Evolutionary conservation across 2,329 filamentous ascomycete genomes (phyloP).

Genomic region (Microcyclosporella mali): DNA sequence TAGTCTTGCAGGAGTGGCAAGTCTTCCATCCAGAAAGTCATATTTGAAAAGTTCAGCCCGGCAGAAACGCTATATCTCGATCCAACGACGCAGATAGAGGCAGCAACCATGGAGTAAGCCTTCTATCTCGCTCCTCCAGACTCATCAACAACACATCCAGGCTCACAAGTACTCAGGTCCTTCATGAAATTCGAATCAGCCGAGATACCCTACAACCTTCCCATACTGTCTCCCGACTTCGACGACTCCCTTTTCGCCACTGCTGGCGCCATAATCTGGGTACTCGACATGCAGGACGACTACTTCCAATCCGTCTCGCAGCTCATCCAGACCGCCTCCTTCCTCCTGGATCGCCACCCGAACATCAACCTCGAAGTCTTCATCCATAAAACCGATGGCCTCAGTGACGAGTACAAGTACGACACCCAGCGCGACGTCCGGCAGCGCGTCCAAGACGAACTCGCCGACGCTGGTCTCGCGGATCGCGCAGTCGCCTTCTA

Average conservation of each 20-base stretch:
- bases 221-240: constrained; percentile 83
- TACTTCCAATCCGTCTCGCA: constrained; percentile 86
- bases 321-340: constrained; percentile 81
- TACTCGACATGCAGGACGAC: constrained; percentile 97
- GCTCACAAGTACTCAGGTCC: constrained; percentile 52
- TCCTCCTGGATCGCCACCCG: constrained; percentile 80
- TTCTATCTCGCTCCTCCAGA: background rate
- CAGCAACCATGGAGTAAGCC: constrained; percentile 86
- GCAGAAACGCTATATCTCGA: constrained; percentile 94
- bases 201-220: constrained; percentile 93
- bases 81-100: constrained; percentile 88
- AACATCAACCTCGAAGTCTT: constrained; percentile 97
- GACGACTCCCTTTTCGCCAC: constrained; percentile 91
- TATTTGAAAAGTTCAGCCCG: constrained; percentile 97
- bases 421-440: constrained; percentile 96
- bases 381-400: constrained; percentile 97
- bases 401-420: constrained; percentile 92
- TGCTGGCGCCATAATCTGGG: constrained; percentile 93
- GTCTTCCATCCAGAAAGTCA: constrained; percentile 95
- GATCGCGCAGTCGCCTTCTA: constrained; percentile 93
- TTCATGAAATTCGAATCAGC: constrained; percentile 99
- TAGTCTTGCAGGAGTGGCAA: constrained; percentile 82
- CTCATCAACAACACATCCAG: background rate
- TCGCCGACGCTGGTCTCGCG: constrained; percentile 87
- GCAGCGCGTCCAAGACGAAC: constrained; percentile 91